These are phyloP conservation scores for Kodamaea hsintzibuensis DNA, from an alignment of 805 yeast species.

Conservation along the genomic window DNA sequence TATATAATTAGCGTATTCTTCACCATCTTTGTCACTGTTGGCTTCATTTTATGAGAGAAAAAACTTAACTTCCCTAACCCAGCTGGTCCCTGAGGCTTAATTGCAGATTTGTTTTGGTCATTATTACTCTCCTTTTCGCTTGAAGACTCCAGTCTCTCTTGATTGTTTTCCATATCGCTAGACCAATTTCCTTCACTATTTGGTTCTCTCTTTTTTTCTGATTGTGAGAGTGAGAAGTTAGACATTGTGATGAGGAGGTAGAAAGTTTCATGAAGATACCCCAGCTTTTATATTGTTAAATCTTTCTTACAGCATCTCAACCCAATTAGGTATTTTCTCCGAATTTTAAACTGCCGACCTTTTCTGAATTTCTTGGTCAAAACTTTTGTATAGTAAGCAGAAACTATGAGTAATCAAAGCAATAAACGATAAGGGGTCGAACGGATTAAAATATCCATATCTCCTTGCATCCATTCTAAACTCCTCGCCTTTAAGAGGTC, in stretches of 20 bases:
- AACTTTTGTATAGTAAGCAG: too few species aligned
- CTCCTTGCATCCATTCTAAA: too few species aligned
- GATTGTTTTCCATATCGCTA: background rate
- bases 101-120: background rate
- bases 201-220: background rate
- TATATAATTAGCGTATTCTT: slow-evolving; percentile 18
- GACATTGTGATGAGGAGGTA: background rate
- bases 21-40: background rate
- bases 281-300: too few species aligned
- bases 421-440: too few species aligned
- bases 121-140: background rate
- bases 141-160: background rate
- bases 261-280: too few species aligned
- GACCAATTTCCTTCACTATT: background rate
- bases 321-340: too few species aligned
- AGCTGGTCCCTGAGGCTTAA: background rate
- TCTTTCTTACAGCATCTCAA: background rate
- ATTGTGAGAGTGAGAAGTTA: background rate
- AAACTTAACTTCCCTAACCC: slow-evolving; percentile 4
- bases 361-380: too few species aligned
- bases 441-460: too few species aligned
- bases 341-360: too few species aligned
- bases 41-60: background rate
- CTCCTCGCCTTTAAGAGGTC: too few species aligned
- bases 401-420: too few species aligned